These are phyloP conservation scores for Trichoderma gracile DNA, from an alignment of 2,329 filamentous ascomycete species.

Conservation along the genomic window DNA sequence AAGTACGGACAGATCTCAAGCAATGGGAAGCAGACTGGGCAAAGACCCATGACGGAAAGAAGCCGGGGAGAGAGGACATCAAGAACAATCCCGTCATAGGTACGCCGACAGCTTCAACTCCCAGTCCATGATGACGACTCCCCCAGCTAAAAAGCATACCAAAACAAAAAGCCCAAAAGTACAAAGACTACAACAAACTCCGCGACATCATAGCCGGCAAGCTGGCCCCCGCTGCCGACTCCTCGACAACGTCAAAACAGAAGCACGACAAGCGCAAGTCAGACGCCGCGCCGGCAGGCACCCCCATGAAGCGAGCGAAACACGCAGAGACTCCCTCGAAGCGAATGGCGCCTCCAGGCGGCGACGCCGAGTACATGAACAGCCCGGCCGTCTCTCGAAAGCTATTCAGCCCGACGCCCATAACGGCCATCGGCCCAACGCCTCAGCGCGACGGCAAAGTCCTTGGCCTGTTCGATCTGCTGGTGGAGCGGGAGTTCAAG, in stretches of 20 bases:
- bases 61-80: slow-evolving; percentile 73
- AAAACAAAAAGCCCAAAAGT: slow-evolving; percentile 61
- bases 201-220: slow-evolving; percentile 61
- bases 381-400: slow-evolving; percentile 60
- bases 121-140: no score
- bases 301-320: slow-evolving; percentile 55
- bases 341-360: slow-evolving; percentile 34
- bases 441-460: slow-evolving; percentile 77
- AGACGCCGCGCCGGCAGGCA: slow-evolving; percentile 41
- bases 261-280: slow-evolving; percentile 45
- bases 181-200: slow-evolving; percentile 72
- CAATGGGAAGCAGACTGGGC: slow-evolving; percentile 71
- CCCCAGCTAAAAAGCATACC: not conserved
- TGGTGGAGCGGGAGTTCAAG: slow-evolving; percentile 53
- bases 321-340: slow-evolving; percentile 52
- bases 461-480: slow-evolving; percentile 73
- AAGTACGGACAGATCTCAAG: slow-evolving; percentile 70
- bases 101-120: slow-evolving; percentile 41
- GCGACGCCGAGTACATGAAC: slow-evolving; percentile 47
- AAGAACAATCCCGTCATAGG: slow-evolving; percentile 71
- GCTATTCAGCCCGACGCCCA: slow-evolving; percentile 60
- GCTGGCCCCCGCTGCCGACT: slow-evolving; percentile 42
- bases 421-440: slow-evolving; percentile 71
- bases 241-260: slow-evolving; percentile 37
- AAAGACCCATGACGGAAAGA: slow-evolving; percentile 61